A percentile compares a stretch with the other conserved stretches of the same genome.
These are phyloP conservation scores for Eleusine coracana DNA, from an alignment of 176 grass and related monocot genomes.

Conservation along the genomic window DNA sequence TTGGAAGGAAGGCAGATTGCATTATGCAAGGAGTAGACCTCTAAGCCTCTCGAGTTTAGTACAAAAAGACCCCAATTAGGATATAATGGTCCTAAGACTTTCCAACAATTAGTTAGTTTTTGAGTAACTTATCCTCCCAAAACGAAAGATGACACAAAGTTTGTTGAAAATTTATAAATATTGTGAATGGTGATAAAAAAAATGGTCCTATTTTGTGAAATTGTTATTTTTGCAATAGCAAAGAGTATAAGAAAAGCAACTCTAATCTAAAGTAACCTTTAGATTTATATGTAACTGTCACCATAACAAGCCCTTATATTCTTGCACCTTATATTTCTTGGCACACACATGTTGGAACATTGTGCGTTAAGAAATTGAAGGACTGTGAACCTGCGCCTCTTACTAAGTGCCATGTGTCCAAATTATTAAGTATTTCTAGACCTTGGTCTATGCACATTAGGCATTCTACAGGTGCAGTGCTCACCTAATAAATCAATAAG, in stretches of 20 bases:
- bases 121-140: neutral
- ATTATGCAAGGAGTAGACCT: neutral
- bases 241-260: too few species aligned
- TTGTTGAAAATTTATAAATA: neutral
- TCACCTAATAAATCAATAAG: neutral
- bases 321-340: neutral
- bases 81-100: neutral
- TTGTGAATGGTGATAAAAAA: neutral
- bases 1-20: neutral
- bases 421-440: constrained; percentile 3
- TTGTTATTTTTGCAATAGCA: neutral
- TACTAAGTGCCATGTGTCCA: neutral
- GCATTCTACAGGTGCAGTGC: neutral
- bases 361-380: neutral
- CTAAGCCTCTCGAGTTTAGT: neutral
- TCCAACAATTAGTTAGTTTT: neutral
- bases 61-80: neutral
- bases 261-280: too few species aligned
- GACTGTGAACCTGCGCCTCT: neutral
- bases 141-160: neutral
- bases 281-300: too few species aligned
- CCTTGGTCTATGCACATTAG: neutral
- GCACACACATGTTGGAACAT: neutral
- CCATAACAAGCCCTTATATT: too few species aligned
- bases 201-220: neutral